phyloP scores from a whole-genome alignment of 2,329 filamentous ascomycete species.

The Parafenestella ontariensis region DNA sequence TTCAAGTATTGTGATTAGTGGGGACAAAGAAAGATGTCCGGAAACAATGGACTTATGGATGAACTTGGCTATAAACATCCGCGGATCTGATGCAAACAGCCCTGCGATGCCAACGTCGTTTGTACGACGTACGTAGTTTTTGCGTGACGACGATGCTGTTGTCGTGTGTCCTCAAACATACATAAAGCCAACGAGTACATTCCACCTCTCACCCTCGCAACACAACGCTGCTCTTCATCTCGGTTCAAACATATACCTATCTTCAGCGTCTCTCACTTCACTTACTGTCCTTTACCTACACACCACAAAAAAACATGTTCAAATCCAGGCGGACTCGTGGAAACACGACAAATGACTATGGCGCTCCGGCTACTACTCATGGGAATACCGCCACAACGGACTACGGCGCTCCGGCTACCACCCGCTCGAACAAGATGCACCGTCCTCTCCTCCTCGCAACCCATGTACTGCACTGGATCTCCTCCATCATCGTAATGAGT shows the following conservation, averaged over 20 bases:
- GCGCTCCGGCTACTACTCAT: neutral
- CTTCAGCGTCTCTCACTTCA: neutral
- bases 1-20: neutral
- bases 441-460: slow-evolving; percentile 24
- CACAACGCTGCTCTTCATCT: neutral
- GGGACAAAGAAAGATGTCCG: neutral
- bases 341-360: neutral
- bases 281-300: neutral
- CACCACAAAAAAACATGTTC: neutral
- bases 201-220: neutral
- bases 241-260: neutral
- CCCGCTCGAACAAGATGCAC: slow-evolving; percentile 9
- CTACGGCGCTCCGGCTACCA: slow-evolving; percentile 17
- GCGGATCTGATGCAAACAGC: neutral
- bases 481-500: slow-evolving; percentile 24
- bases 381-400: slow-evolving; percentile 6
- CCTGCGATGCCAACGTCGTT: neutral
- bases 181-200: neutral
- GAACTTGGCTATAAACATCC: neutral
- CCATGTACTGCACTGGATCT: slow-evolving; percentile 22
- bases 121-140: neutral
- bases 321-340: neutral
- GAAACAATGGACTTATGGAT: neutral
- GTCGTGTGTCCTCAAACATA: neutral
- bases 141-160: neutral